Evolutionary conservation across 1,284 basidiomycete genomes (phyloP), one percentile per base, ranked within the genome.

Genomic region (Heterobasidion annosum): DNA sequence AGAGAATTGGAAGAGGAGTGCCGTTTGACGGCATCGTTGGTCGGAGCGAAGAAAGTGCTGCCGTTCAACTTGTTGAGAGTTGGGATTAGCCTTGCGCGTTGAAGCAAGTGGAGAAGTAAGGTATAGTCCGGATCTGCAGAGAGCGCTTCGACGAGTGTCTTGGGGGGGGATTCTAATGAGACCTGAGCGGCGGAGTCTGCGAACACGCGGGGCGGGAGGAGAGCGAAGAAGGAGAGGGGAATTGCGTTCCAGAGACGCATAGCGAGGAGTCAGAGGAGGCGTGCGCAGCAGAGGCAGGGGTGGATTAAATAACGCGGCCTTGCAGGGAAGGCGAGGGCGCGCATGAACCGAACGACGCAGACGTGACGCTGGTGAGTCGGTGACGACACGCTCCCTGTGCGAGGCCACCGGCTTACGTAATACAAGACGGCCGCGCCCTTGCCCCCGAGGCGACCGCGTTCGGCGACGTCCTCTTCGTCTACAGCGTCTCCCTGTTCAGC

Each of bases 21-120:
- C 37, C 73, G 75, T 59, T 79, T 68, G 65, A 96, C 86, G 12
- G 95, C 95, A 57, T 91, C 83, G 70, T 99, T 94, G 15, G 92
- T 98, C 0, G 97, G 97, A 0, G 97, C 97, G 63, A 98, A 97
- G 51, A 99, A 69, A 13, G 96, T 97, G 64, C 81, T 80, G 42
- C 78, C 83, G 53, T 88, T 83, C 56, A 99, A 82, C 59, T 77
- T 81, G 67, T 96, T 97, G 59, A 99, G 76, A 8, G 92, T 92
- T 0, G 97, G 97, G 49, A 99, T 83, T 56, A 98, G 83, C 56
- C 87, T 85, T 2, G 95, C 82, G 10, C 84, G 81, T 68, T 98
- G 94, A 8, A 99, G 76, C 8, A 98, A 81, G 45, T 71, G 71
- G 12, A 99, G 72, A 32, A 99, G 77, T 46, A 83, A 86, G 1